phyloP scores from a whole-genome alignment of 768 basidiomycete genomes.

The Mycena alexandri region DNA sequence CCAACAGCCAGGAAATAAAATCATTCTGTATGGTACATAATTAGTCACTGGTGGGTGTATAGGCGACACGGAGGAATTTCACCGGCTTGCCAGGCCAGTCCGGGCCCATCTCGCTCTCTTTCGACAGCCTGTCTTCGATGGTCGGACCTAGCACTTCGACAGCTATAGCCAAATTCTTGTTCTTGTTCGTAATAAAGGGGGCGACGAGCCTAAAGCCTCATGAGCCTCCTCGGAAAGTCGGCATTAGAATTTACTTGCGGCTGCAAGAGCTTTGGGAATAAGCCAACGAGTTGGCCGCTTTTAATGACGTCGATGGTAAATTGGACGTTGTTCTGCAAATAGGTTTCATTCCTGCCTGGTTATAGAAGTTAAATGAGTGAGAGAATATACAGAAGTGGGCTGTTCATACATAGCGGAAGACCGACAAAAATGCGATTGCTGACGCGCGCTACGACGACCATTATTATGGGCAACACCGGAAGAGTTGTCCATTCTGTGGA shows the following conservation, averaged over 20 bases:
- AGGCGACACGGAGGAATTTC: neutral
- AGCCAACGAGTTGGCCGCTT: slow-evolving; percentile 35
- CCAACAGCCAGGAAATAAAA: slow-evolving; percentile 37
- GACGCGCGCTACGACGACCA: slow-evolving; percentile 53
- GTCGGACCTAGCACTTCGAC: slow-evolving; percentile 18
- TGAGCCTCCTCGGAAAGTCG: neutral
- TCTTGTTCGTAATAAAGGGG: slow-evolving; percentile 20
- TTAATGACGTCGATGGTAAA: slow-evolving; percentile 46
- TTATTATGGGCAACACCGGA: slow-evolving; percentile 41
- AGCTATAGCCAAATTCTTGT: neutral
- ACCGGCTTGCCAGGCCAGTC: slow-evolving; percentile 37
- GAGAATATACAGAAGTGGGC: neutral
- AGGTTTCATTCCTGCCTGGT: slow-evolving; percentile 55
- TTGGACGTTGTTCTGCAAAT: slow-evolving; percentile 47
- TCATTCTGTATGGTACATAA: slow-evolving; percentile 33
- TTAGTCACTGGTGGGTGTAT: neutral
- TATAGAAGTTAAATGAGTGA: neutral
- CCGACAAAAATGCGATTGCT: slow-evolving; percentile 65
- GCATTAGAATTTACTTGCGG: slow-evolving; percentile 39
- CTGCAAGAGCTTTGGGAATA: slow-evolving; percentile 49
- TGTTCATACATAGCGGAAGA: slow-evolving; percentile 56
- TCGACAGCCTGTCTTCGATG: slow-evolving; percentile 26
- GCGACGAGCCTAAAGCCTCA: slow-evolving; percentile 20
- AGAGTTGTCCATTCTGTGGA: slow-evolving; percentile 56
- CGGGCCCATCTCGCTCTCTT: slow-evolving; percentile 13